phyloP scores from a whole-genome alignment of 2,329 filamentous ascomycete species.

The Trichoderma polysporum region DNA sequence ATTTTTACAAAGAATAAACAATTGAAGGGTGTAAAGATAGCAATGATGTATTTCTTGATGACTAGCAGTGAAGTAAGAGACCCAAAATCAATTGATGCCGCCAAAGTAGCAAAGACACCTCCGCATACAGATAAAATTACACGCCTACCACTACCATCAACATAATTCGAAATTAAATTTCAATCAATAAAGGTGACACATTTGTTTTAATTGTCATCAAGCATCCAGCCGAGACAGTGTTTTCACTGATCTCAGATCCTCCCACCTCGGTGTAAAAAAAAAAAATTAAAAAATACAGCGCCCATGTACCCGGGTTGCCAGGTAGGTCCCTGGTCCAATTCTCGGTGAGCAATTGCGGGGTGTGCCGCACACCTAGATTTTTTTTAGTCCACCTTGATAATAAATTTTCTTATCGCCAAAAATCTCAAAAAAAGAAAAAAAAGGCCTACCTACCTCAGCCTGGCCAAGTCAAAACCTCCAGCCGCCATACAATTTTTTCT shows the following conservation, averaged over 20 bases:
- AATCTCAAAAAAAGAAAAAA: not conserved
- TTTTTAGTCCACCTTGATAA: conserved; percentile 23
- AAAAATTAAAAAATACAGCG: not conserved
- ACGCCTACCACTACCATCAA: not conserved
- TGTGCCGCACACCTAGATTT: conserved; percentile 28
- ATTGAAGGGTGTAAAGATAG: too few species aligned
- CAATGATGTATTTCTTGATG: not conserved
- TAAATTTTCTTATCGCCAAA: conserved; percentile 37
- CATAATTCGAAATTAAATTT: not conserved
- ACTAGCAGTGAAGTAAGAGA: not conserved
- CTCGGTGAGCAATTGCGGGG: conserved; percentile 34
- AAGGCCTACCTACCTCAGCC: not conserved
- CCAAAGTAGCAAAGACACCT: not conserved
- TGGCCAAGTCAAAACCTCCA: not conserved
- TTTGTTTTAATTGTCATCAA: not conserved
- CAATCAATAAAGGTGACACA: too few species aligned
- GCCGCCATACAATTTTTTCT: conserved; percentile 1
- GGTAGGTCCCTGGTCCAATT: not conserved
- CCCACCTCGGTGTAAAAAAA: not conserved
- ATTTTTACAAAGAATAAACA: not conserved
- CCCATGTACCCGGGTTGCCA: not conserved
- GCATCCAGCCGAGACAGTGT: not conserved
- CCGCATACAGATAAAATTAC: not conserved
- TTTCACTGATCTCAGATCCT: not conserved
- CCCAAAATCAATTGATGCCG: not conserved